phyloP scores from a whole-genome alignment of 164 flowering plant genomes.

The Kalanchoe fedtschenkoi region DNA sequence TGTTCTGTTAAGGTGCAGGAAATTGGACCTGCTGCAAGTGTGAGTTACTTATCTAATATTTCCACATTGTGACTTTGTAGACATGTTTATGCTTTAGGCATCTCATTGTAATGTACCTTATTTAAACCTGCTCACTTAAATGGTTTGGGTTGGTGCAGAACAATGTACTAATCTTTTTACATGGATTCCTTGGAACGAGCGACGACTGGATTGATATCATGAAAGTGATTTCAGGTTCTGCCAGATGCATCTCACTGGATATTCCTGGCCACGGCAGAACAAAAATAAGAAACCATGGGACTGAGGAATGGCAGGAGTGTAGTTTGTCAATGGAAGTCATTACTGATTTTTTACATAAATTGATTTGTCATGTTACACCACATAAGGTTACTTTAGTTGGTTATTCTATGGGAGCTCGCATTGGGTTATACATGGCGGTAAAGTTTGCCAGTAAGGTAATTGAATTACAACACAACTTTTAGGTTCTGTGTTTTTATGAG shows the following conservation, averaged over 20 bases:
- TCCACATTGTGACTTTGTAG: background rate
- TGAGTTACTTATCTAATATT: constrained; percentile 25
- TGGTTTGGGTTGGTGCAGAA: constrained; percentile 29
- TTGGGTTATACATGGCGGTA: constrained; percentile 70
- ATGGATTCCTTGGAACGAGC: constrained; percentile 91
- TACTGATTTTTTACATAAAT: constrained; percentile 33
- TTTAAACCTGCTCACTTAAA: background rate
- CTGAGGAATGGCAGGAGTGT: constrained; percentile 14
- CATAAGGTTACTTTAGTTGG: constrained; percentile 61
- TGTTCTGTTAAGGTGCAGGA: constrained; percentile 50
- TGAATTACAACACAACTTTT: background rate
- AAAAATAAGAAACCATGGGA: constrained; percentile 12
- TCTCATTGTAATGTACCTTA: background rate
- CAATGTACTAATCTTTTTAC: constrained; percentile 44
- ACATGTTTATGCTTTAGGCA: background rate
- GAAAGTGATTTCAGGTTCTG: constrained; percentile 66
- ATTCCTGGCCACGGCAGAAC: constrained; percentile 96
- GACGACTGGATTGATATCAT: constrained; percentile 79
- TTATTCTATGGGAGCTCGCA: constrained; percentile 96
- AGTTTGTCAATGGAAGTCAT: constrained; percentile 47
- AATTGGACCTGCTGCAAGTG: constrained; percentile 34
- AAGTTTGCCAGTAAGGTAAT: constrained; percentile 49
- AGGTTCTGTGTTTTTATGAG: constrained; percentile 6
- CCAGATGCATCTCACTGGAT: constrained; percentile 76
- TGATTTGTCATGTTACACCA: constrained; percentile 32